phyloP scores from a whole-genome alignment of 768 basidiomycete species.

The Lentinula sp. region DNA sequence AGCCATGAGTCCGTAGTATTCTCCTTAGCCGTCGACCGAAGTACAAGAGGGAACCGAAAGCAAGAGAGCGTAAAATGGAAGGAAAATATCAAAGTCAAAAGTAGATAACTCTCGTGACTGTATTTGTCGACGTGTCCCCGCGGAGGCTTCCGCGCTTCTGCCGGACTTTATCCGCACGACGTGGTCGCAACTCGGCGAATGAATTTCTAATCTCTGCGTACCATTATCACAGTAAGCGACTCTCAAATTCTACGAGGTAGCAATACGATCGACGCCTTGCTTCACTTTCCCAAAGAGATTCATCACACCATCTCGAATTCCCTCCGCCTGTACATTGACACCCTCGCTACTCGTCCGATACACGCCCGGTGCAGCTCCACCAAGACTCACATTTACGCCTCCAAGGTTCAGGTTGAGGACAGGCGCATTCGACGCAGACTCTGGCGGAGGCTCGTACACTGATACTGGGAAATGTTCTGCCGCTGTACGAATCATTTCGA shows the following conservation, averaged over 20 bases:
- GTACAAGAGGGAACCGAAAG: slow-evolving; percentile 20
- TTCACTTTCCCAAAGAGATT: slow-evolving; percentile 86
- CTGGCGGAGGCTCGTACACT: slow-evolving; percentile 72
- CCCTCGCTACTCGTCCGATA: slow-evolving; percentile 77
- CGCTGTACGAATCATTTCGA: slow-evolving; percentile 83
- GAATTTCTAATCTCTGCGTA: no score
- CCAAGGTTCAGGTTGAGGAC: slow-evolving; percentile 89
- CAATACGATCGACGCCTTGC: slow-evolving; percentile 71
- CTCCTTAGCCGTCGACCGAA: slow-evolving; percentile 17
- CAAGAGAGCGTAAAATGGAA: slow-evolving; percentile 20
- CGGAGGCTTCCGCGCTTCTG: not conserved
- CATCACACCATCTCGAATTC: slow-evolving; percentile 83
- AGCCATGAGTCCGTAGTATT: slow-evolving; percentile 47
- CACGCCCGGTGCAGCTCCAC: slow-evolving; percentile 81
- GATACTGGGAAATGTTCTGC: slow-evolving; percentile 54
- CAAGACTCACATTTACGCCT: slow-evolving; percentile 88
- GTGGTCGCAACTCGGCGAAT: not conserved
- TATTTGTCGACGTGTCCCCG: slow-evolving; percentile 15
- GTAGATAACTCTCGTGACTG: slow-evolving; percentile 11
- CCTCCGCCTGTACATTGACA: slow-evolving; percentile 76
- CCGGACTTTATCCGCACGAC: not conserved
- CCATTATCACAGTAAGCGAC: no score
- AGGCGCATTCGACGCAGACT: slow-evolving; percentile 66
- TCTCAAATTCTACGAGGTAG: slow-evolving; percentile 28
- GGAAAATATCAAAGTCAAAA: slow-evolving; percentile 15